Conservation (phyloP, 1,284 basidiomycete genomes). For the Heterobasidion occidentale region DNA sequence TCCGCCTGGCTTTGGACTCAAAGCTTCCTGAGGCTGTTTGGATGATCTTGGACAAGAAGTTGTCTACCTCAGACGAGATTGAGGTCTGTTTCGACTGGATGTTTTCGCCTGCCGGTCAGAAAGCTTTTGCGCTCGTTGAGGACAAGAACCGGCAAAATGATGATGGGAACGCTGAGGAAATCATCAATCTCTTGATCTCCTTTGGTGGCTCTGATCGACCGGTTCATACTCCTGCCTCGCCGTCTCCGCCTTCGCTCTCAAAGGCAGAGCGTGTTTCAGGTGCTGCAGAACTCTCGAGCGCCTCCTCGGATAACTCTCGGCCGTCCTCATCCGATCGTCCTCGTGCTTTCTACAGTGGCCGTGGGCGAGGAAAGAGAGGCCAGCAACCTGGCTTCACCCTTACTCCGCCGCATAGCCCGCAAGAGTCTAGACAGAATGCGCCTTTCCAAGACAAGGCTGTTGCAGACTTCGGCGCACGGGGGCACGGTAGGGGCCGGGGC, state of each 20-base stretch:
- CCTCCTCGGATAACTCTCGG: neutral
- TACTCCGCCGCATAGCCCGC: neutral
- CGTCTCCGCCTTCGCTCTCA: neutral
- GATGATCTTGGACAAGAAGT: slow-evolving; percentile 50
- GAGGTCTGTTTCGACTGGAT: slow-evolving; percentile 40
- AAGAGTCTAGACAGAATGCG: neutral
- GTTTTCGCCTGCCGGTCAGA: slow-evolving; percentile 27
- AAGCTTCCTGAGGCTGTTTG: slow-evolving; percentile 52
- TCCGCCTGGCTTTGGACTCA: slow-evolving; percentile 51
- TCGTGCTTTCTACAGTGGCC: neutral
- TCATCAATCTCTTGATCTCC: slow-evolving; percentile 43
- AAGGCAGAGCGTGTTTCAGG: neutral
- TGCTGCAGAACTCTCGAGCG: neutral
- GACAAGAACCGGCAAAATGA: slow-evolving; percentile 20
- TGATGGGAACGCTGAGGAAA: slow-evolving; percentile 37
- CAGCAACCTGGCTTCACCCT: neutral
- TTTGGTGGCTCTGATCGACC: slow-evolving; percentile 46
- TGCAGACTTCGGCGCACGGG: too few relatives aligned
- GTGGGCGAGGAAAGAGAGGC: neutral
- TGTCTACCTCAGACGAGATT: slow-evolving; percentile 41
- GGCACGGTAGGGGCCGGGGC: neutral
- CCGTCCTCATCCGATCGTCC: neutral
- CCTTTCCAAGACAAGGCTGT: too few relatives aligned
- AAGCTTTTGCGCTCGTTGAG: slow-evolving; percentile 15
- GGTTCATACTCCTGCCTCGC: slow-evolving; percentile 17